phyloP scores from a whole-genome alignment of 345 rosid species.

The Aquilaria sinensis region DNA sequence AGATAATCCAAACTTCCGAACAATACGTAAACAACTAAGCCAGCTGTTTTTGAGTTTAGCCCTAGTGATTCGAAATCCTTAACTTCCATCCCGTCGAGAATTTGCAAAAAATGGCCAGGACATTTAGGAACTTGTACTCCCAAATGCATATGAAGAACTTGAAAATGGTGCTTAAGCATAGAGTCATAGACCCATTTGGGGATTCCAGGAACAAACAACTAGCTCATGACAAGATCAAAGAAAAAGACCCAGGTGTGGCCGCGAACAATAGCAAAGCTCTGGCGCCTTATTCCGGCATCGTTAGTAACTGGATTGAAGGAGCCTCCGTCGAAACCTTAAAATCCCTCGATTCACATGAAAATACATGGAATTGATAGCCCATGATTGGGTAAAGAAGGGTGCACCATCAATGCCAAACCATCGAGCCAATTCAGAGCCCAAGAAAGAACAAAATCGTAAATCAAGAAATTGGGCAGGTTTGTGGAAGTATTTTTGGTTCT shows the following conservation, averaged over 20 bases:
- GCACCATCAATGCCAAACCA: too few relatives aligned
- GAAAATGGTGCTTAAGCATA: neutral
- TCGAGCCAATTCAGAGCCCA: too few relatives aligned
- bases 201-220: neutral
- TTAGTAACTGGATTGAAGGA: neutral
- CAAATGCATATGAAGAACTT: neutral
- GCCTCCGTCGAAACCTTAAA: slow-evolving; percentile 6
- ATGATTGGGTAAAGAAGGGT: slow-evolving; percentile 24
- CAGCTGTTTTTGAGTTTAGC: too few relatives aligned
- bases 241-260: slow-evolving; percentile 12
- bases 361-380: slow-evolving; percentile 33
- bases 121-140: neutral
- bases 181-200: neutral
- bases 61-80: slow-evolving; percentile 10
- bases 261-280: slow-evolving; percentile 40
- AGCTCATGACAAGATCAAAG: slow-evolving; percentile 9
- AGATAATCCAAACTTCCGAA: too few relatives aligned
- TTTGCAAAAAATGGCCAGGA: slow-evolving; percentile 11
- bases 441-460: slow-evolving; percentile 1
- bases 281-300: slow-evolving; percentile 17
- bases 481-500: slow-evolving; percentile 11
- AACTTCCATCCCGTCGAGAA: slow-evolving; percentile 46
- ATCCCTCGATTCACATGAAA: slow-evolving; percentile 22
- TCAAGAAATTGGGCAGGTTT: slow-evolving; percentile 14
- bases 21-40: too few relatives aligned